Base-by-base conservation (phyloP, 2,329 filamentous ascomycete genomes). In the Alternaria burnsii region DNA sequence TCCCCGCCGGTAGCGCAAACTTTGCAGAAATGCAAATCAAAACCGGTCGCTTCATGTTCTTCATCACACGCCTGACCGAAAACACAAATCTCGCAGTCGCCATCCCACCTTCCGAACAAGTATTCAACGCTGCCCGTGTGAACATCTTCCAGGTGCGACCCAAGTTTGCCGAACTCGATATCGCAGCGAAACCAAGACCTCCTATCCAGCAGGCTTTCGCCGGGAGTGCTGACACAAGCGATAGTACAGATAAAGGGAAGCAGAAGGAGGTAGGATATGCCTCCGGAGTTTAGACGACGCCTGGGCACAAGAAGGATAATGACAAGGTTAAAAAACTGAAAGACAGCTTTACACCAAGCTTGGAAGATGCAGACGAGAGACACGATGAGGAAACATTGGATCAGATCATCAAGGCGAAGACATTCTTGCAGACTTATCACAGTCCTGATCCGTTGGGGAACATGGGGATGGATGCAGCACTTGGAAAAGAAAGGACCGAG, bases 81-180 rank as follows among this genome's bases (percentile, higher is more conserved):
- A 99, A 99, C 79, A 99, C 95, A 3, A 98, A 98, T 74, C 89
- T 99, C 61, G 92, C 97, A 73, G 92, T 96, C 9, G 90, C 96
- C 36, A 87, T 97, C 67, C 94, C 95, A 0, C 93, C 94, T 0
- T 94, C 94, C 24, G 94, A 98, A 79, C 92, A 92, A 20, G 87
- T 92, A 6, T 97, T 97, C 82, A 97, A 98, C 71, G 89, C 91
- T 54, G 94, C 94, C 12, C 88, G 95, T 78, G 84, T 97, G 67
- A 97, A 97, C 76, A 95, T 94, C 67, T 89, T 92, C 79, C 90
- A 97, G 59, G 94, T 93, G 0, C 86, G 93, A 46, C 89, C 91
- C 69, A 91, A 92, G 67, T 97, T 98, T 76, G 83, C 84, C n/a
- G 86, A 87, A 69, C 81, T 87, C 4, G 85, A 87, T 43, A 82